These are phyloP conservation scores for Xylaria scruposa DNA, from an alignment of 495 filamentous ascomycete genomes.

Conservation along the genomic window DNA sequence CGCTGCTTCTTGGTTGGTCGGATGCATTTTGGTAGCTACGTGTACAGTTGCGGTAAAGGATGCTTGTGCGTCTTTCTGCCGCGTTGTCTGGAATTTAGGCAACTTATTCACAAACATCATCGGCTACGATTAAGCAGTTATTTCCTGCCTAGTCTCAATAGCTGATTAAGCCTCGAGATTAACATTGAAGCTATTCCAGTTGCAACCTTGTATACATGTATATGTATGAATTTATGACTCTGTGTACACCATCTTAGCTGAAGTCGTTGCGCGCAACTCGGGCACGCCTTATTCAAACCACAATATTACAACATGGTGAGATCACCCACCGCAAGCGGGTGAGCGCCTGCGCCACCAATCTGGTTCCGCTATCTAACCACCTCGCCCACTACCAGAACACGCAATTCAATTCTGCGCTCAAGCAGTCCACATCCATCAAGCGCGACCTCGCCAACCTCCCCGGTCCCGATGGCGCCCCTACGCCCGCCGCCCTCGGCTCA, in stretches of 20 bases:
- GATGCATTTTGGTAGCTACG: not conserved
- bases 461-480: slow-evolving; percentile 52
- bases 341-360: not conserved
- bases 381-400: slow-evolving; percentile 67
- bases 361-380: not conserved
- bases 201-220: not conserved
- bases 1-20: not conserved
- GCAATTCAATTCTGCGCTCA: slow-evolving; percentile 93
- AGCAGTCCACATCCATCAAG: slow-evolving; percentile 87
- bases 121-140: not conserved
- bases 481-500: slow-evolving; percentile 49
- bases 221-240: not conserved
- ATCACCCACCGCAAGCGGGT: not conserved
- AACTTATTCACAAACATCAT: not conserved
- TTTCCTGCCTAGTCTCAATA: not conserved
- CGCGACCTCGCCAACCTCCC: slow-evolving; percentile 80
- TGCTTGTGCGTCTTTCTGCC: not conserved
- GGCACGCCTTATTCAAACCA: not conserved
- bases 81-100: not conserved
- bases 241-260: not conserved
- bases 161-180: not conserved
- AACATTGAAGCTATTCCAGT: not conserved
- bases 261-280: not conserved
- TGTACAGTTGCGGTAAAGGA: slow-evolving; percentile 11
- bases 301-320: slow-evolving; percentile 13